phyloP scores from a whole-genome alignment of 192 early-diverging fungal genomes.

The Powellomyces hirtus region DNA sequence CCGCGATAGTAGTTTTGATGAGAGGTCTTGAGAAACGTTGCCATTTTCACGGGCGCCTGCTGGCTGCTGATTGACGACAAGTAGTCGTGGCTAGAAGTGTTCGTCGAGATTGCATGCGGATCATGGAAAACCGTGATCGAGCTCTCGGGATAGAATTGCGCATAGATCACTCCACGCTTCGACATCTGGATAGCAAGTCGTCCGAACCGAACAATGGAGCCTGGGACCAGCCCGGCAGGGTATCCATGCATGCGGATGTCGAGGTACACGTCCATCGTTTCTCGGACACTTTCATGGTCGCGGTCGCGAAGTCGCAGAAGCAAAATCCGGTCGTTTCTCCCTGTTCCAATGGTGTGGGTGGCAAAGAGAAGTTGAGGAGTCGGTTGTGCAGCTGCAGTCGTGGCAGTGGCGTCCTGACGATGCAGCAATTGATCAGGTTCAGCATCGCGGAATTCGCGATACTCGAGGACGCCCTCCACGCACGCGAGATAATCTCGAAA shows the following conservation, averaged over 20 bases:
- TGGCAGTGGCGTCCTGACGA: background rate
- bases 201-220: constrained; percentile 2
- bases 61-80: background rate
- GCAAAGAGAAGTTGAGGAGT: background rate
- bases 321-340: constrained; percentile 10
- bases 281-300: background rate
- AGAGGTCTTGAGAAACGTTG: background rate
- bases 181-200: constrained; percentile 6
- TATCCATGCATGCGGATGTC: constrained; percentile 3
- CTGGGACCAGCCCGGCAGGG: constrained; percentile 17
- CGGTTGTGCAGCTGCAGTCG: too few relatives aligned
- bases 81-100: background rate
- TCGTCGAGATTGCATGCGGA: background rate
- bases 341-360: constrained; percentile 8
- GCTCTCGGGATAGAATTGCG: background rate
- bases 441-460: constrained; percentile 5
- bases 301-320: constrained; percentile 5
- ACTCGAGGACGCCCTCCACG: constrained; percentile 1
- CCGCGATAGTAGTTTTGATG: background rate
- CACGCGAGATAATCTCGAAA: constrained; percentile 13
- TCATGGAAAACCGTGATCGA: background rate
- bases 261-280: constrained; percentile 22
- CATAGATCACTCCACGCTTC: background rate
- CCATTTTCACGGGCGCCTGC: background rate
- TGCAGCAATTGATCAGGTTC: constrained; percentile 2